Base-by-base conservation (phyloP, 2,329 filamentous ascomycete species). In the Phialophora tarda region DNA sequence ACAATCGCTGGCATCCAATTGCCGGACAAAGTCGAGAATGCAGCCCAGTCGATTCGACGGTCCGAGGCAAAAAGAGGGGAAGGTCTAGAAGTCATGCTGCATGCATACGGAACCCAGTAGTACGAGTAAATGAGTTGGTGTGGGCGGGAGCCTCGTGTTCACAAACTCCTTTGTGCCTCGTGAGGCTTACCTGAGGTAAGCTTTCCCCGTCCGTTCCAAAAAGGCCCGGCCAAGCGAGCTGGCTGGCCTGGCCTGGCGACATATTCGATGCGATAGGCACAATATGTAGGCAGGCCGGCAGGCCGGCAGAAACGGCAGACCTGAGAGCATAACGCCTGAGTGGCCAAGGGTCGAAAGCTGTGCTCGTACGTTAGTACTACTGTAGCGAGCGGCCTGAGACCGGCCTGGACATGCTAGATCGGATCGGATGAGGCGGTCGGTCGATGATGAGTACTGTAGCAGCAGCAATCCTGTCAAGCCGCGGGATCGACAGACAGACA, bases 121-220 rank as follows among this genome's bases (percentile, higher is more conserved):
- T 11, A 10, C 10, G 30, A n/a, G n/a, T n/a, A n/a, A n/a, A 7
- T 28, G 28, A 34, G 6, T 23, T 48, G 17, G 23, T 28, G 34
- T 50, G 30, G 10, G 26, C n/a, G 12, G 14, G 34, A 58, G 55
- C 34, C 55, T 47, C 56, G 56, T 38, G 23, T 59, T 59, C 56
- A 47, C 6, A 30, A 17, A 17, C 14, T 24, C 56, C 30, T 23
- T 3, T 2, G 14, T 2, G 2, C 14, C n/a, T 3, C 10, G 21
- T 38, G 32, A 58, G 34, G 38, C 56, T 59, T 59, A 48, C 56
- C 56, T 59, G 56, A 59, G 56, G 56, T 59, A 59, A 59, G 56
- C 56, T 59, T 59, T 30, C 30, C 41, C 41, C 12, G 38, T 14
- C 41, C 21, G 14, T 10, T 41, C 21, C 17, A 44, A n/a, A 8